Evolutionary conservation across 202 grass and related monocot genomes (phyloP).

Genomic region (Carex sylvatica): DNA sequence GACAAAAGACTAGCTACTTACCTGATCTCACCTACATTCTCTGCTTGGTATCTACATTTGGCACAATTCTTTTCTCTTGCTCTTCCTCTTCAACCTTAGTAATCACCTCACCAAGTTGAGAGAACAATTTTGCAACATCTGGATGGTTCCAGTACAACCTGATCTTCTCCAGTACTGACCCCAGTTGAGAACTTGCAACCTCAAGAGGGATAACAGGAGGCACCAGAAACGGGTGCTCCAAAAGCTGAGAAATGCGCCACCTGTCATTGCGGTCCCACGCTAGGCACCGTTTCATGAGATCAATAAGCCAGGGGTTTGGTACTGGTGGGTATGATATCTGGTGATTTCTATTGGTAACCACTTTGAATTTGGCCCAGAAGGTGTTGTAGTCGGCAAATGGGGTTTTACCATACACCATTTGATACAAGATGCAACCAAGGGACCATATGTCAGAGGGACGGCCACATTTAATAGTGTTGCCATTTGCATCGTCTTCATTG

Average conservation of each 20-base stretch:
- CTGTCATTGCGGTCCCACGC: slow-evolving; percentile 75
- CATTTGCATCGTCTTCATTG: slow-evolving; percentile 57
- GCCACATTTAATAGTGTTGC: slow-evolving; percentile 78
- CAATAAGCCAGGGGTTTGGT: slow-evolving; percentile 81
- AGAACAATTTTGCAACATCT: slow-evolving; percentile 37
- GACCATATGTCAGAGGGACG: slow-evolving; percentile 97
- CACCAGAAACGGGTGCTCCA: slow-evolving; percentile 78
- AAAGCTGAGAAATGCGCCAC: slow-evolving; percentile 79
- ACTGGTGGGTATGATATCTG: slow-evolving; percentile 60
- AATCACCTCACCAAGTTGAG: slow-evolving; percentile 38
- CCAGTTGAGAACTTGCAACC: slow-evolving; percentile 27
- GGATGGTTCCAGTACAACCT: slow-evolving; percentile 46
- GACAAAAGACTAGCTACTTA: slow-evolving; percentile 13
- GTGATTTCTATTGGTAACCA: slow-evolving; percentile 73
- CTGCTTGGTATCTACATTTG: slow-evolving; percentile 18
- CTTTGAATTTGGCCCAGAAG: slow-evolving; percentile 88
- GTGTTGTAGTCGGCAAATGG: slow-evolving; percentile 80
- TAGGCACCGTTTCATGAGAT: slow-evolving; percentile 77
- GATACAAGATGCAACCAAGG: slow-evolving; percentile 94
- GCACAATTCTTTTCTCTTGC: background rate
- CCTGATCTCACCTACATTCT: background rate
- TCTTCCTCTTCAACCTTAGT: slow-evolving; percentile 43
- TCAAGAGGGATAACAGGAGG: slow-evolving; percentile 41
- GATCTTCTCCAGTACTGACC: slow-evolving; percentile 41
- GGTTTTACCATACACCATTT: slow-evolving; percentile 98